Evolutionary conservation across 345 rosid species (phyloP).

Genomic region (Microthlaspi erraticum): DNA sequence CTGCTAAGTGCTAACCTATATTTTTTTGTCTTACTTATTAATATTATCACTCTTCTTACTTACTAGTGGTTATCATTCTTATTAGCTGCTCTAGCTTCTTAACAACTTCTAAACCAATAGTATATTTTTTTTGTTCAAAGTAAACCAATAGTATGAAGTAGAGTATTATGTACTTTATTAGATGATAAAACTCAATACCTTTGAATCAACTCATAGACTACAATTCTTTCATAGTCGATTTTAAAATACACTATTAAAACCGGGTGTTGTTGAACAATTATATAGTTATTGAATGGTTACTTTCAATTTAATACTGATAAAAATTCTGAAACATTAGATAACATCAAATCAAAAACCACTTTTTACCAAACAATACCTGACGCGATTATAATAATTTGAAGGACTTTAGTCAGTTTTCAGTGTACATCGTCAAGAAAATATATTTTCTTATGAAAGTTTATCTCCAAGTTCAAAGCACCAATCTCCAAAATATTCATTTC

Average conservation of each 20-base stretch:
- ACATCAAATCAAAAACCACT: background rate
- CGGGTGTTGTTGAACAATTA: background rate
- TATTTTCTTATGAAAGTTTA: background rate
- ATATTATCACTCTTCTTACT: background rate
- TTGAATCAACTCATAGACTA: background rate
- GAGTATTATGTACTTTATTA: too few species aligned
- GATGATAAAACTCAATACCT: background rate
- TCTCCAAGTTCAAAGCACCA: background rate
- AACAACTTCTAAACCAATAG: background rate
- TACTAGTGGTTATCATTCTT: background rate
- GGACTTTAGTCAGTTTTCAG: too few species aligned
- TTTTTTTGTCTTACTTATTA: slow-evolving; percentile 15
- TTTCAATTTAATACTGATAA: background rate
- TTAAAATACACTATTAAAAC: slow-evolving; percentile 1
- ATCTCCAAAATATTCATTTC: background rate
- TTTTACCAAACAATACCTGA: background rate
- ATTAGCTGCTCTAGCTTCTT: background rate
- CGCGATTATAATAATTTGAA: background rate
- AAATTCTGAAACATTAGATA: too few species aligned
- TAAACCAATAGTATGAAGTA: background rate
- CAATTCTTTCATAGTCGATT: background rate
- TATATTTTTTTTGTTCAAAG: too few species aligned
- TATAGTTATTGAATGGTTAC: background rate
- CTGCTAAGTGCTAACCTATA: slow-evolving; percentile 11
- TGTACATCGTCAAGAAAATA: too few species aligned